These are phyloP conservation scores for Emergomyces africanus DNA, from an alignment of 2,329 filamentous ascomycete species.

Conservation along the genomic window DNA sequence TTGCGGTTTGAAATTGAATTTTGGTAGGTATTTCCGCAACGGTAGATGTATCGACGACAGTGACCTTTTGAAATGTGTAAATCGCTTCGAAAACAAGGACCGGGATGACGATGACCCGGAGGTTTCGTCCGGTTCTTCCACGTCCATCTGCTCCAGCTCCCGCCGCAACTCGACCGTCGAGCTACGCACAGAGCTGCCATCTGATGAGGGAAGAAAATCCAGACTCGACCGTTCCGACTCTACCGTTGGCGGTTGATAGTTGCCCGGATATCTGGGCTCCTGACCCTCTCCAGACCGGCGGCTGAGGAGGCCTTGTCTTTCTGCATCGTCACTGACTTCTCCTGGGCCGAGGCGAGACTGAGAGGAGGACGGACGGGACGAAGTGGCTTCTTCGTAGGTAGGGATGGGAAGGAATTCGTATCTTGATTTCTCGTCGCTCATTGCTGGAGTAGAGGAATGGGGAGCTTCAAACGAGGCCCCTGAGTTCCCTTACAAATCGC, in stretches of 20 bases:
- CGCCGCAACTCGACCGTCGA: slow-evolving; percentile 55
- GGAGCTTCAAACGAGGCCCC: slow-evolving; percentile 20
- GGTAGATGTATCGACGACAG: slow-evolving; percentile 45
- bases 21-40: slow-evolving; percentile 34
- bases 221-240: slow-evolving; percentile 59
- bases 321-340: slow-evolving; percentile 56
- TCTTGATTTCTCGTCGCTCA: slow-evolving; percentile 42
- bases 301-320: slow-evolving; percentile 63
- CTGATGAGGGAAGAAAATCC: slow-evolving; percentile 42
- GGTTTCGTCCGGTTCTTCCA: slow-evolving; percentile 50
- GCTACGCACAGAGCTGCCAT: slow-evolving; percentile 40
- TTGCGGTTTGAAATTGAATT: slow-evolving; percentile 28
- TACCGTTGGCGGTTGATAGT: slow-evolving; percentile 68
- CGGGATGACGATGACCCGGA: slow-evolving; percentile 17
- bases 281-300: slow-evolving; percentile 35
- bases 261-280: slow-evolving; percentile 16
- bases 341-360: slow-evolving; percentile 38
- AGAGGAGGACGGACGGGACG: slow-evolving; percentile 43
- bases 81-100: slow-evolving; percentile 41
- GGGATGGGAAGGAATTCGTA: slow-evolving; percentile 61
- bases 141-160: slow-evolving; percentile 81
- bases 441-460: slow-evolving; percentile 17
- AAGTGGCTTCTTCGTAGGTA: slow-evolving; percentile 68
- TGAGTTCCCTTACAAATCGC: slow-evolving; percentile 3
- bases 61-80: slow-evolving; percentile 43